Evolutionary conservation across 1,284 basidiomycete species (phyloP).

Genomic region (Fomitopsis betulina): DNA sequence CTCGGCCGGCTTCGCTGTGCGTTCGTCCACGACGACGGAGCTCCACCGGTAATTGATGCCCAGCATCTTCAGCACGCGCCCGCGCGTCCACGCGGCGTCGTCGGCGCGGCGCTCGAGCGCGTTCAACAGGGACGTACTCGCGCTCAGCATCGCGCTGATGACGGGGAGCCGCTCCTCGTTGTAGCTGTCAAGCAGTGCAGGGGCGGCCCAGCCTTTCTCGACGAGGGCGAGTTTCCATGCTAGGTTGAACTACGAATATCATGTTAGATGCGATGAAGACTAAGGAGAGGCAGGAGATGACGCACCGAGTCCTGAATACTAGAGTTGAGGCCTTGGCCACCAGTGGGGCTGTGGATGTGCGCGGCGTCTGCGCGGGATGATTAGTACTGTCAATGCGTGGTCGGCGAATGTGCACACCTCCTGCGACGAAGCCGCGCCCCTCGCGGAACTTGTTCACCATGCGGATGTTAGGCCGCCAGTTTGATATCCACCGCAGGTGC

Average conservation of each 20-base stretch:
- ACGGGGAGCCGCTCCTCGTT: not conserved
- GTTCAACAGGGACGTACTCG: not conserved
- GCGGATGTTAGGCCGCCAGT: slow-evolving; percentile 28
- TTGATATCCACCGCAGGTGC: slow-evolving; percentile 5
- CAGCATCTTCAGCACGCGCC: slow-evolving; percentile 14
- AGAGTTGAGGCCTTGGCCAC: slow-evolving; percentile 14
- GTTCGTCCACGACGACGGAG: slow-evolving; percentile 36
- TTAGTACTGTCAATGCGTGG: not conserved
- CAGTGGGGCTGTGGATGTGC: slow-evolving; percentile 22
- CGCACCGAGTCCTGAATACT: slow-evolving; percentile 6
- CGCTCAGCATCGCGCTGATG: not conserved
- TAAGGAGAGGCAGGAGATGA: not conserved
- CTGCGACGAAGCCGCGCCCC: slow-evolving; percentile 32
- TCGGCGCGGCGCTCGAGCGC: not conserved
- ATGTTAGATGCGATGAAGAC: too few species aligned
- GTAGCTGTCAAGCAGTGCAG: not conserved
- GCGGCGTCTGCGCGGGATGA: slow-evolving; percentile 11
- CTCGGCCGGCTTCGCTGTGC: not conserved
- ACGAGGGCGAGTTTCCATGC: not conserved
- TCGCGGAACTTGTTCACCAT: slow-evolving; percentile 32
- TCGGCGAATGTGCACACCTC: slow-evolving; percentile 24
- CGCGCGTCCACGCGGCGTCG: not conserved
- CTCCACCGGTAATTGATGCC: slow-evolving; percentile 44
- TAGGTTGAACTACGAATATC: too few species aligned
- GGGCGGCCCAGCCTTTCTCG: not conserved